Conservation (phyloP, 768 basidiomycete species). For the Collybia sordida region DNA sequence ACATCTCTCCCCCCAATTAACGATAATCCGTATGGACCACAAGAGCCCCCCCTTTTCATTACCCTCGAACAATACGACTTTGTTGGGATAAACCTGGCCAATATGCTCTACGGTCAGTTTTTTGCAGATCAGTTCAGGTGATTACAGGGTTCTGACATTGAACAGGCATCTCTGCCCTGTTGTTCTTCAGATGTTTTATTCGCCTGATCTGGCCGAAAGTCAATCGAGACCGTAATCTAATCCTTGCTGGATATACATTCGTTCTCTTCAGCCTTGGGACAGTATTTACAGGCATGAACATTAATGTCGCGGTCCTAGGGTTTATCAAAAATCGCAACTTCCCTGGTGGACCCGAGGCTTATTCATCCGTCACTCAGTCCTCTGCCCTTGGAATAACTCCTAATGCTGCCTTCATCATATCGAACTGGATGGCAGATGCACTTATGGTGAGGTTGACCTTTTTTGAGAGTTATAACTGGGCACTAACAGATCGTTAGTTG, state of each 20-base stretch:
- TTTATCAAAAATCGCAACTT: slow-evolving; percentile 11
- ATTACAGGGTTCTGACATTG: not conserved
- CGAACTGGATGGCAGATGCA: not conserved
- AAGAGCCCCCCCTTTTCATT: no score
- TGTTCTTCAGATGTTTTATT: slow-evolving; percentile 5
- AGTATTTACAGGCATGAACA: slow-evolving; percentile 10
- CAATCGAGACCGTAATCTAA: not conserved
- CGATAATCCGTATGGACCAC: no score
- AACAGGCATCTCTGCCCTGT: not conserved
- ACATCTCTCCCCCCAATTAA: no score
- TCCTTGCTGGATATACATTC: slow-evolving; percentile 3
- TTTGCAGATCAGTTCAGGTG: not conserved
- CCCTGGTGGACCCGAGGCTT: slow-evolving; percentile 11
- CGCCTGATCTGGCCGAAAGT: slow-evolving; percentile 1
- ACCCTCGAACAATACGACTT: slow-evolving; percentile 5
- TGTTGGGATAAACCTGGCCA: slow-evolving; percentile 5
- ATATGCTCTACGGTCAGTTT: slow-evolving; percentile 8
- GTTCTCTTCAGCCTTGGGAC: slow-evolving; percentile 10
- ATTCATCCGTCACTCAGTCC: not conserved
- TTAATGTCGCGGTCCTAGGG: slow-evolving; percentile 4
- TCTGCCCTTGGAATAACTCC: no score
- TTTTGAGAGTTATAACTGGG: not conserved
- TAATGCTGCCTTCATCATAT: slow-evolving; percentile 1
- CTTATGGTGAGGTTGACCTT: not conserved
- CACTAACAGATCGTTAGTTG: not conserved